Conservation (phyloP, 2,329 filamentous ascomycete species). For the Sporothrix luriei region DNA sequence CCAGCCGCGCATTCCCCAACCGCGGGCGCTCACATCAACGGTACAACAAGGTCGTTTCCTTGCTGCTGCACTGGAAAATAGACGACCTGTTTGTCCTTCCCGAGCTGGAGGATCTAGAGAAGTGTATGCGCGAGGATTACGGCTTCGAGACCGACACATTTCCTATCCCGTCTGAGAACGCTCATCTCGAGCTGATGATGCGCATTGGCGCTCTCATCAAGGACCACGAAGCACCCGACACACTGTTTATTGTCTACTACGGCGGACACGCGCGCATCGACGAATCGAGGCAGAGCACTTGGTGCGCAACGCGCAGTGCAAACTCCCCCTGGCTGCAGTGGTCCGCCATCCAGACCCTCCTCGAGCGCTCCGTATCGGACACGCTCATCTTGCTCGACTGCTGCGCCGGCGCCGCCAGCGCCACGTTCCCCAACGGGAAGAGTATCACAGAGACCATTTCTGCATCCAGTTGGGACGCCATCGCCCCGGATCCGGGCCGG, state of each 20-base stretch:
- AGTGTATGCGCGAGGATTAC: slow-evolving; percentile 58
- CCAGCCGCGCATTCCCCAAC: slow-evolving; percentile 59
- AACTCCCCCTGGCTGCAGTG: slow-evolving; percentile 61
- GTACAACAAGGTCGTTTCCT: slow-evolving; percentile 58
- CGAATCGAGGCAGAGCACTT: slow-evolving; percentile 61
- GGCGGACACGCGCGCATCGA: slow-evolving; percentile 63
- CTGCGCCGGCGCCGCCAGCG: slow-evolving; percentile 62
- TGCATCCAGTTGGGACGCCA: slow-evolving; percentile 64
- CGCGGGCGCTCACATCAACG: slow-evolving; percentile 55
- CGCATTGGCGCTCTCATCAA: slow-evolving; percentile 60
- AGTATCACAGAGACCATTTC: slow-evolving; percentile 65
- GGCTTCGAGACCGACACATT: slow-evolving; percentile 61
- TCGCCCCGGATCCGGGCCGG: slow-evolving; percentile 60
- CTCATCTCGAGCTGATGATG: slow-evolving; percentile 62
- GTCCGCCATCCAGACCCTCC: slow-evolving; percentile 62
- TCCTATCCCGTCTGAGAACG: slow-evolving; percentile 60
- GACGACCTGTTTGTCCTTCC: slow-evolving; percentile 62
- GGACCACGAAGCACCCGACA: slow-evolving; percentile 56
- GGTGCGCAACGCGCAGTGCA: slow-evolving; percentile 59
- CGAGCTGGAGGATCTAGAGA: slow-evolving; percentile 60
- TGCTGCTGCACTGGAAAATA: slow-evolving; percentile 60
- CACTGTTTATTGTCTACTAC: slow-evolving; percentile 61
- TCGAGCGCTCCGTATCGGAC: slow-evolving; percentile 61
- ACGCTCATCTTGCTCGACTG: slow-evolving; percentile 62
- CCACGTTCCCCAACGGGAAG: slow-evolving; percentile 59